Base-by-base conservation (phyloP, 495 filamentous ascomycete genomes). In the Hypoxylon intermedium region DNA sequence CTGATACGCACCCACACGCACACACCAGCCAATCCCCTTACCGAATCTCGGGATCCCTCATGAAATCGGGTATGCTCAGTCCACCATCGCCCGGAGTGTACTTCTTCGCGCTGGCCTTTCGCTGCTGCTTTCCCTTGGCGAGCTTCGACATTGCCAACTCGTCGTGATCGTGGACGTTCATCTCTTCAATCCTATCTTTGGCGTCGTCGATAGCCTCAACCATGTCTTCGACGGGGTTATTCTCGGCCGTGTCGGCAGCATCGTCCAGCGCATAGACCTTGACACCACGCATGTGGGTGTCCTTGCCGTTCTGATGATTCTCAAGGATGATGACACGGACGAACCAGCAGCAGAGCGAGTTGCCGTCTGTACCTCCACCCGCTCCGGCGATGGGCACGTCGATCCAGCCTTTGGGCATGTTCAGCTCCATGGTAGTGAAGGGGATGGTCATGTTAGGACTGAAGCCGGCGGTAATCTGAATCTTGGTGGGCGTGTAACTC, bases 291-390 rank as follows among this genome's bases (percentile, higher is more conserved):
- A 98, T 85, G 81, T 98, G 94, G 2, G 94, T 98, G 72, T 98
- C 94, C 71, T 98, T 98, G 51, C 94, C 94, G 73, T 98, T 98
- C 79, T 98, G 94, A 75, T 98, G 94, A 65, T 98, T 98, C 76
- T 97, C 95, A 53, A 91, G 82, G 60, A 98, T 83, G 45, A 85
- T 83, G 46, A 98, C 85, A 72, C 97, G 92, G 9, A 97, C 79
- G 38, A 98, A 83, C 76, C 89, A 95, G 30, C 88, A 90, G 58
- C 90, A 84, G 23, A 97, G 82, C 5, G 91, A 89, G 71, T 85
- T 85, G 0, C 85, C 87, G 20, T 85, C 82, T 0, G 70, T 67
- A 0, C 82, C 81, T n/a, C 80, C 78, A n/a, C 77, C 79, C 2
- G 91, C 90, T 20, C 87, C 86, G 11, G 83, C 80, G 33, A 97